Evolutionary conservation across 768 basidiomycete species (phyloP), one percentile per base, ranked within the genome.

Genomic region (Pleurotus citrinopileatus): DNA sequence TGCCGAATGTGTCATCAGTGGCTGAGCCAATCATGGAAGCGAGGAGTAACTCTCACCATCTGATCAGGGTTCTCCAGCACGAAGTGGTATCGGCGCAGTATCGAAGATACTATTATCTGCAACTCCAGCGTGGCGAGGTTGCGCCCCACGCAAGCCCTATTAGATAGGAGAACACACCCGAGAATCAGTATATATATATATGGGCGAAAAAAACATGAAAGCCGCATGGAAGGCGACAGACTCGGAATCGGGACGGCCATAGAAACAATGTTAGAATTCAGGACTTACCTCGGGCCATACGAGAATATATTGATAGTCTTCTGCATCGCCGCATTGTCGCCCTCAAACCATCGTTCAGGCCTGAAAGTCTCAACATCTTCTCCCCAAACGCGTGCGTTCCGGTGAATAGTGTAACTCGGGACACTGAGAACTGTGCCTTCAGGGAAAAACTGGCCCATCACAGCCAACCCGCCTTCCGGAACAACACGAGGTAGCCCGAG

Each of bases 241-340:
- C 22, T 7, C 10, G 32, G 32, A 9, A 9, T 34, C 32, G 32
- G n/a, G 9, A n/a, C n/a, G n/a, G n/a, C n/a, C n/a, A n/a, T n/a
- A n/a, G n/a, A n/a, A n/a, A n/a, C n/a, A n/a, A n/a, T n/a, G n/a
- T n/a, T n/a, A n/a, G n/a, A 34, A 34, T 34, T n/a, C n/a, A n/a
- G 43, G 43, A 70, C 75, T 51, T 61, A 84, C 85, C 89, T 76
- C 13, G 93, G 93, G 2, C 92, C 92, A 56, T 81, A 80, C 1
- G 89, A 91, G 67, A 93, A 94, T 0, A 90, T 89, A 60, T 94
- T 94, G 66, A 94, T 94, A 0, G 85, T 78, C 65, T 79, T 84
- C 61, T 87, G 81, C 9, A 89, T 81, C 25, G 68, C 69, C 15
- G 74, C 76, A 57, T 78, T 68, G 62, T 89, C 83, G 42, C 76